Base-by-base conservation (phyloP, 73 alveolate genomes). In the Breviolum minutum region DNA sequence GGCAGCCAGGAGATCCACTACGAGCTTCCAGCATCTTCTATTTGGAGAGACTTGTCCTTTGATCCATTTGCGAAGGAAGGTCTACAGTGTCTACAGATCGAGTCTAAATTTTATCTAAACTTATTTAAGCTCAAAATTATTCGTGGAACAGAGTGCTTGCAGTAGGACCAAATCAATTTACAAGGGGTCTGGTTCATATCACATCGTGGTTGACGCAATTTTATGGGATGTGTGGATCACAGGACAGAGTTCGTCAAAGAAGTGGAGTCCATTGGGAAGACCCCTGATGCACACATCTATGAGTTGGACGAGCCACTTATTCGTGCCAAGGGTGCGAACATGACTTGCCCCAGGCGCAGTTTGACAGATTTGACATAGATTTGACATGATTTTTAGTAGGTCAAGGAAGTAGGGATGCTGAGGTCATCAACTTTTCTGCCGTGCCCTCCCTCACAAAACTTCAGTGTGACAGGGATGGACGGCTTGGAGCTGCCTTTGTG, bases 241-340 rank as follows among this genome's bases (percentile, higher is more conserved):
- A 92, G 98, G 98, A 92, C 98, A 17, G 98, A 81, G 32, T 92
- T 92, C 66, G 60, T 88, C 89, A 66, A 27, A 48, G 98, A 92
- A 27, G 81, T 92, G 81, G 71, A 92, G 66, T 17, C 91, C n/a
- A 63, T 66, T 7, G 98, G 98, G 89, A 73, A 73, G 80, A 92
- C 68, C 64, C 54, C 26, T 27, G 81, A 63, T 62, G 54, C 82
- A 0, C 88, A 64, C 76, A 76, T 92, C 89, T 76, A 60, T 61
- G 98, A 92, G 48, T 64, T 92, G 60, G 98, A 92, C 29, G 91
- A 92, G 98, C 89, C 89, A 1, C 54, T 92, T 27, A 76, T 92
- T 63, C 89, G 98, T 20, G 98, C 98, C 91, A 92, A 92, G 81
- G 98, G 98, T n/a, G 98, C 98, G 14, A 66, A 92, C 24, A 69